Evolutionary conservation across 371 early-diverging fungal genomes (phyloP).

Genomic region (Mortierella sp.): DNA sequence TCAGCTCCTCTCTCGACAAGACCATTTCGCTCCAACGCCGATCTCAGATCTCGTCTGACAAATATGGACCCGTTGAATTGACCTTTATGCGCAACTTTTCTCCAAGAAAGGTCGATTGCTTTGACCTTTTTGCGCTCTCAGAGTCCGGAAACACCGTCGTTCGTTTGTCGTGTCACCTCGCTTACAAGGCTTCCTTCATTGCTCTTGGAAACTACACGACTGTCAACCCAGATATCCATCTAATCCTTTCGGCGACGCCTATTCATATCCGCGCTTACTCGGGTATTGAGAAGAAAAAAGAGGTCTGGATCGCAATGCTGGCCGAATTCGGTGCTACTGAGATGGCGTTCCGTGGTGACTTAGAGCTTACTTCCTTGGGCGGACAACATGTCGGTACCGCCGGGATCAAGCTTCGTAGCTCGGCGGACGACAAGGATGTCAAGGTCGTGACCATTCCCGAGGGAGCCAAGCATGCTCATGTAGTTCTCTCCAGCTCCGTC

Average conservation of each 20-base stretch:
- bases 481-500: conserved; percentile 20
- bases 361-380: conserved; percentile 57
- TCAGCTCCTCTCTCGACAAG: conserved; percentile 62
- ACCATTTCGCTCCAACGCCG: conserved; percentile 68
- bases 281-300: conserved; percentile 35
- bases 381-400: conserved; percentile 63
- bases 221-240: conserved; percentile 63
- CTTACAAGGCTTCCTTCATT: conserved; percentile 78
- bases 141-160: conserved; percentile 18
- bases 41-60: conserved; percentile 10
- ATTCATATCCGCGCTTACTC: conserved; percentile 65
- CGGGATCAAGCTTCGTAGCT: conserved; percentile 65
- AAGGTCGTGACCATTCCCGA: conserved; percentile 33
- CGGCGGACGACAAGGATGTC: conserved; percentile 60
- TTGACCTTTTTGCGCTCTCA: conserved; percentile 59
- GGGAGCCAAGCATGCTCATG: conserved; percentile 28
- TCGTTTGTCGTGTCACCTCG: conserved; percentile 64
- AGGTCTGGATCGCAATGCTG: conserved; percentile 80
- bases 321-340: conserved; percentile 68
- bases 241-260: conserved; percentile 77
- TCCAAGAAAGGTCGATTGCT: conserved; percentile 58
- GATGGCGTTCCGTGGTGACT: conserved; percentile 66
- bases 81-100: conserved; percentile 84
- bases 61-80: conserved; percentile 63
- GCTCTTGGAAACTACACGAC: conserved; percentile 77